These are phyloP conservation scores for Sporothrix euskadiensis DNA, from an alignment of 2,329 filamentous ascomycete genomes.

Conservation along the genomic window DNA sequence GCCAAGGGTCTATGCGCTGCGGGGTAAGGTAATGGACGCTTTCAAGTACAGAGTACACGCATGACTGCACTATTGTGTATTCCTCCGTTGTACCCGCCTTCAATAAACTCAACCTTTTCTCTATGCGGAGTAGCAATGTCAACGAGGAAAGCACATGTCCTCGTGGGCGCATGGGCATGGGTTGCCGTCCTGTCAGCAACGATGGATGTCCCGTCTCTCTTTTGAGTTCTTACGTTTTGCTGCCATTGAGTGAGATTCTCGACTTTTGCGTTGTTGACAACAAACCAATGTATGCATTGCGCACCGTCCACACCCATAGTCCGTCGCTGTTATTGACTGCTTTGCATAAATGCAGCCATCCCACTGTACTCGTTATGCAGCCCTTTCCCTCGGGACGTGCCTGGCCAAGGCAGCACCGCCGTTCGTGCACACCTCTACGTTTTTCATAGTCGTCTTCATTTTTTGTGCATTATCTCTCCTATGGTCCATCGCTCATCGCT, in stretches of 20 bases:
- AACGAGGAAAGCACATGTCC: background rate
- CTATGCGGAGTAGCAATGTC: background rate
- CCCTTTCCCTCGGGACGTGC: background rate
- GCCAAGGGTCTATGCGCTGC: slow-evolving; percentile 5
- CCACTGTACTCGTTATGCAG: background rate
- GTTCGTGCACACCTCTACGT: background rate
- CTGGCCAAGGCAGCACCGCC: background rate
- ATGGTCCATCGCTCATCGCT: background rate
- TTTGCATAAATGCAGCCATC: too few relatives aligned
- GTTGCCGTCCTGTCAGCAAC: background rate
- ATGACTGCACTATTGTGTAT: too few relatives aligned
- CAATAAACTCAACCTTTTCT: background rate
- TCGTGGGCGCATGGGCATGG: background rate
- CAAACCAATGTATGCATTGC: background rate
- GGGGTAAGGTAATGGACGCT: background rate
- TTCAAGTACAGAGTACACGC: background rate
- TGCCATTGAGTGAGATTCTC: too few relatives aligned
- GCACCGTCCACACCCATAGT: background rate
- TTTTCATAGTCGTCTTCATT: too few relatives aligned
- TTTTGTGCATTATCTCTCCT: background rate
- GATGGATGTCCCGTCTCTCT: too few relatives aligned
- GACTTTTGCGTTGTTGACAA: background rate
- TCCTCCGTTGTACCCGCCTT: background rate
- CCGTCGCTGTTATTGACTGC: background rate
- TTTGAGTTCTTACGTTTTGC: too few relatives aligned